phyloP scores from a whole-genome alignment of 1,284 basidiomycete genomes.

The Trichosporon coremiiforme region DNA sequence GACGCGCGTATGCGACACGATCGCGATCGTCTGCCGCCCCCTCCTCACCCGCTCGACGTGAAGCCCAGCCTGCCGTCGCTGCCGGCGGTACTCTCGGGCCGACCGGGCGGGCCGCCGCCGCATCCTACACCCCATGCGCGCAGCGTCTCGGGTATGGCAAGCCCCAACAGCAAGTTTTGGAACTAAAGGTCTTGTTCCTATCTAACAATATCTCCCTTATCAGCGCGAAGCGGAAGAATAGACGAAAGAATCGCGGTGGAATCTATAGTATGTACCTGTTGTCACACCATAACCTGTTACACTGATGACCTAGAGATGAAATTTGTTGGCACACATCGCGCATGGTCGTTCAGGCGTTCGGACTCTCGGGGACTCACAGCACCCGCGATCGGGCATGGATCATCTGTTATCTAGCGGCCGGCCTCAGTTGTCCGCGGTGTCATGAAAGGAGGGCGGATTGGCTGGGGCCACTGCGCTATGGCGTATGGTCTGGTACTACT shows the following conservation, averaged over 20 bases:
- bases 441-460: not conserved
- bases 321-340: not conserved
- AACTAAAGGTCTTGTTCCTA: not conserved
- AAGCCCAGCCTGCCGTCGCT: constrained; percentile 10
- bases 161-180: constrained; percentile 1
- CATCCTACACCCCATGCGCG: not conserved
- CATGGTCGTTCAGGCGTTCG: not conserved
- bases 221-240: not conserved
- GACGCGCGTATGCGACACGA: constrained; percentile 3
- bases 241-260: not conserved
- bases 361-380: not conserved
- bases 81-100: not conserved
- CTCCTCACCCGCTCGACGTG: not conserved
- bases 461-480: not conserved
- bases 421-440: not conserved
- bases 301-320: constrained; percentile 16
- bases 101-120: not conserved
- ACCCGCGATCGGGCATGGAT: not conserved
- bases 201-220: not conserved
- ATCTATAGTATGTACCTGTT: constrained; percentile 12
- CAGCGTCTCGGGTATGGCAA: not conserved
- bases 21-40: constrained; percentile 12
- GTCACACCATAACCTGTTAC: constrained; percentile 6
- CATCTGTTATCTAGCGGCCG: not conserved
- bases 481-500: not conserved